A percentile compares a stretch with the other conserved stretches of the same genome.
Conservation (phyloP, 1,139 yeast genomes). For the Saccharomyces uvarum region DNA sequence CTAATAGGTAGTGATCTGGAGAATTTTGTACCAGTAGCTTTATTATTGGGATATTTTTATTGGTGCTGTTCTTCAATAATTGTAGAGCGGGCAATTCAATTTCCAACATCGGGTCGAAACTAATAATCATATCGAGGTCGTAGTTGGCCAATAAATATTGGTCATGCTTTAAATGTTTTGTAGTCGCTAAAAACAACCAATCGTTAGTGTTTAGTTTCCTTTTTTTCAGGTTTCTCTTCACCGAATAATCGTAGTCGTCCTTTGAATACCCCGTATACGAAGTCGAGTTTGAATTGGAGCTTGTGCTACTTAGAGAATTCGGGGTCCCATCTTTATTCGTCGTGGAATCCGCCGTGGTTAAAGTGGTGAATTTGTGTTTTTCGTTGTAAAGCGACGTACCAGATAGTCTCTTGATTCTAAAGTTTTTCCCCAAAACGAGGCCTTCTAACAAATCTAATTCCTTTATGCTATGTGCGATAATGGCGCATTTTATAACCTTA, state of each 20-base stretch:
- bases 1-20: slow-evolving; percentile 35
- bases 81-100: slow-evolving; percentile 32
- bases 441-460: slow-evolving; percentile 69
- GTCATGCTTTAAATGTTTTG: slow-evolving; percentile 35
- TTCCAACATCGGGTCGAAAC: slow-evolving; percentile 52
- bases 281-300: slow-evolving; percentile 20
- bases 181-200: slow-evolving; percentile 37
- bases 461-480: slow-evolving; percentile 56
- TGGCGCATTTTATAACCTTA: slow-evolving; percentile 32
- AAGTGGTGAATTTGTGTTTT: slow-evolving; percentile 10
- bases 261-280: slow-evolving; percentile 34
- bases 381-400: slow-evolving; percentile 50
- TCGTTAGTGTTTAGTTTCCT: slow-evolving; percentile 13
- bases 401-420: slow-evolving; percentile 52
- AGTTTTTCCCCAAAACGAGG: slow-evolving; percentile 50
- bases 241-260: slow-evolving; percentile 36
- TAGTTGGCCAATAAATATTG: slow-evolving; percentile 29
- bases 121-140: slow-evolving; percentile 42
- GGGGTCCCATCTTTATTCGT: slow-evolving; percentile 8
- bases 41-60: slow-evolving; percentile 27
- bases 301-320: slow-evolving; percentile 9
- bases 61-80: slow-evolving; percentile 13
- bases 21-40: slow-evolving; percentile 38
- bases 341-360: slow-evolving; percentile 4
- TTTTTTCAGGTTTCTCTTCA: slow-evolving; percentile 15